These are phyloP conservation scores for Wickerhamiella sergipiensis DNA, from an alignment of 805 yeast genomes.

Conservation along the genomic window DNA sequence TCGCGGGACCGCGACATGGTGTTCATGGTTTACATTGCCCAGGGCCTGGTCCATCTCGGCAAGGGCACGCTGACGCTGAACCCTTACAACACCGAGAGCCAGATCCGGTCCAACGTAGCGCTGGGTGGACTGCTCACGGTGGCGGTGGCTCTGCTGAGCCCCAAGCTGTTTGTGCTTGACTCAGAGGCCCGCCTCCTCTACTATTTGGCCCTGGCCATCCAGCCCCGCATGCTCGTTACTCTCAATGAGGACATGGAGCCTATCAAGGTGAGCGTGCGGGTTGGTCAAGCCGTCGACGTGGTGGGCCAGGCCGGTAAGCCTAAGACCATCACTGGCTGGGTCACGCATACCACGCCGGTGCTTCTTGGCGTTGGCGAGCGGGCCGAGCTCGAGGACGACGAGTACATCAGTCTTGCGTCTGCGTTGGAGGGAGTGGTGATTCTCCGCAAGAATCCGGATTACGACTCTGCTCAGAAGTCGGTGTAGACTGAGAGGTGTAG, in stretches of 20 bases:
- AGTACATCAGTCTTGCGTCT: constrained; percentile 68
- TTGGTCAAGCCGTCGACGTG: constrained; percentile 96
- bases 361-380: constrained; percentile 86
- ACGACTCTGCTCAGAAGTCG: background rate
- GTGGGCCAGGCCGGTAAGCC: constrained; percentile 99
- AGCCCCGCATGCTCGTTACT: constrained; percentile 86
- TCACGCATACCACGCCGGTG: constrained; percentile 96
- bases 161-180: constrained; percentile 66
- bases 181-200: constrained; percentile 65
- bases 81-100: constrained; percentile 82
- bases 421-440: constrained; percentile 90
- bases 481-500: too few species aligned
- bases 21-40: constrained; percentile 88
- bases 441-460: constrained; percentile 41
- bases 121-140: constrained; percentile 81
- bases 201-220: constrained; percentile 74
- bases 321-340: constrained; percentile 98
- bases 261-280: constrained; percentile 88
- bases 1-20: constrained; percentile 79
- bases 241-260: constrained; percentile 86
- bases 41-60: constrained; percentile 89
- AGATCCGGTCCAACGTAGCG: constrained; percentile 73
- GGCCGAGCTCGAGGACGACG: constrained; percentile 92
- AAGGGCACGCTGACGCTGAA: constrained; percentile 86
- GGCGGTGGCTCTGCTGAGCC: constrained; percentile 72